Conservation (phyloP, 139 green algal genomes). For the Chlorella sp. region DNA sequence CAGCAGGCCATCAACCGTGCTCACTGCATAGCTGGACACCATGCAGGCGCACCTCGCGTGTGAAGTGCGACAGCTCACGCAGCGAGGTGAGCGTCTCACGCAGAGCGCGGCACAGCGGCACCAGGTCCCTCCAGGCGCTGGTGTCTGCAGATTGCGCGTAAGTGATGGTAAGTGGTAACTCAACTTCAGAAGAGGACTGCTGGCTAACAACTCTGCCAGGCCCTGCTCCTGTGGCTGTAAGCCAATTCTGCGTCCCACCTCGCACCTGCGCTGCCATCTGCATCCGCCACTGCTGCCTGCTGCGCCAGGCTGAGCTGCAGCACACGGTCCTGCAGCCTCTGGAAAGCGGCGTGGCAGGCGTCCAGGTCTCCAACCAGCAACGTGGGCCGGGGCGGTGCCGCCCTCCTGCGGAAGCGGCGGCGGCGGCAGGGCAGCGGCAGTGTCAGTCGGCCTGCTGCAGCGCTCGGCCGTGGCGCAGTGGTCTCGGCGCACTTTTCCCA, state of each 20-base stretch:
- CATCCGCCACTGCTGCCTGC: background rate
- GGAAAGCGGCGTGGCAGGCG: slow-evolving; percentile 14
- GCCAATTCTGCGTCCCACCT: too few relatives aligned
- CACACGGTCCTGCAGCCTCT: slow-evolving; percentile 22
- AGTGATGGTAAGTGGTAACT: too few relatives aligned
- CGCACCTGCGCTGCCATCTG: background rate
- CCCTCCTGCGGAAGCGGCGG: slow-evolving; percentile 20
- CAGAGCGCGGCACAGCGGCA: slow-evolving; percentile 26
- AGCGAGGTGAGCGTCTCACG: slow-evolving; percentile 41
- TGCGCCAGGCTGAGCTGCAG: slow-evolving; percentile 13
- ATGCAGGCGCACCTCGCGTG: background rate
- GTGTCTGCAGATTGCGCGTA: background rate
- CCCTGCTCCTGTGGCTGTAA: too few relatives aligned
- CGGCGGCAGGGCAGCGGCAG: background rate
- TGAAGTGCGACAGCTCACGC: slow-evolving; percentile 28
- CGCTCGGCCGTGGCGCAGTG: too few relatives aligned
- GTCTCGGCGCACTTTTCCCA: too few relatives aligned
- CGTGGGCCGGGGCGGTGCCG: slow-evolving; percentile 20
- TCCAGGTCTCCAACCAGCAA: slow-evolving; percentile 32
- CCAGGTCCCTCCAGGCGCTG: slow-evolving; percentile 8
- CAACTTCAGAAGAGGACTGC: too few relatives aligned
- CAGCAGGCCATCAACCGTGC: too few relatives aligned
- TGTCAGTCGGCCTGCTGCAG: too few relatives aligned
- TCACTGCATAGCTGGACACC: too few relatives aligned
- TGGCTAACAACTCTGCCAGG: too few relatives aligned